Conservation (phyloP, 495 filamentous ascomycete genomes). For the Cairneyella variabilis region DNA sequence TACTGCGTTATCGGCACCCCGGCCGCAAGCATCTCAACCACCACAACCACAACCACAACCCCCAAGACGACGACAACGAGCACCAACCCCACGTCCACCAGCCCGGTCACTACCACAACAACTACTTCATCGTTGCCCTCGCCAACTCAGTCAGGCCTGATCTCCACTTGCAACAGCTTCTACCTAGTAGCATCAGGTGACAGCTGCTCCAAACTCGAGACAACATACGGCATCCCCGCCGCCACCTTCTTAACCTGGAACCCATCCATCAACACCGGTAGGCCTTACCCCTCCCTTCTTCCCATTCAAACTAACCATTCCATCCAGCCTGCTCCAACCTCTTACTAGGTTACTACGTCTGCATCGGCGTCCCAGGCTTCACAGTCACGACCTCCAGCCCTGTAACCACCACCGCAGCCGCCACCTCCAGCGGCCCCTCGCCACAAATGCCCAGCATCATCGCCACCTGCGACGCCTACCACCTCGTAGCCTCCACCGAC, state of each 20-base stretch:
- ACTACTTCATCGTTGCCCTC: neutral
- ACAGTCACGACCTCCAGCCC: neutral
- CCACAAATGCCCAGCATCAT: neutral
- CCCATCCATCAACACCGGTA: neutral
- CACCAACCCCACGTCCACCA: too few species aligned
- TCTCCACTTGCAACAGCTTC: neutral
- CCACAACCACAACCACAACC: neutral
- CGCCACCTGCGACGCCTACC: neutral
- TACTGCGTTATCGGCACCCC: neutral
- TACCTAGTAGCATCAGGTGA: neutral
- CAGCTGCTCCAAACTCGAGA: neutral
- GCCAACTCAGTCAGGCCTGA: neutral
- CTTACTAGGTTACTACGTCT: neutral
- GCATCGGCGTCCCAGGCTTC: neutral
- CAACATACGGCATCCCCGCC: neutral
- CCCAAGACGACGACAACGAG: neutral
- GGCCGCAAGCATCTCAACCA: neutral
- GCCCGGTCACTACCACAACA: neutral
- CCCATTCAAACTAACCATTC: neutral
- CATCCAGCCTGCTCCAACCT: neutral
- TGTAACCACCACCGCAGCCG: neutral
- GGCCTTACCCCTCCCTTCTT: neutral
- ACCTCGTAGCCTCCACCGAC: neutral
- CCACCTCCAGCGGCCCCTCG: neutral
- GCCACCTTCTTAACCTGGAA: neutral